Evolutionary conservation across 345 rosid species (phyloP).

Genomic region (Brassica carinata): DNA sequence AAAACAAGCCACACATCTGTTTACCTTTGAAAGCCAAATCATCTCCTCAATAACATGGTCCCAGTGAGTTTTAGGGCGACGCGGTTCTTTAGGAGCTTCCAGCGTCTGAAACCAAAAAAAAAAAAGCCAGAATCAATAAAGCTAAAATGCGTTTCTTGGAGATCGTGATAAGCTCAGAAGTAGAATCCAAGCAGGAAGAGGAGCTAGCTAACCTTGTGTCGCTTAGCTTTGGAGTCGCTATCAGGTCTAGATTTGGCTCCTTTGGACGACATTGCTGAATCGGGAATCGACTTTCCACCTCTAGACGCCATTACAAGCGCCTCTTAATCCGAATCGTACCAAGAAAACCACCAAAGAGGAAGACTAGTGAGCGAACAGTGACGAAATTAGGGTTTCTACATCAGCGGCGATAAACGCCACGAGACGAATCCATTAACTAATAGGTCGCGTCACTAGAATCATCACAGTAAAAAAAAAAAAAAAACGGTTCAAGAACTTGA

Average conservation of each 20-base stretch:
- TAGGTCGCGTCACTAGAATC: conserved; percentile 1
- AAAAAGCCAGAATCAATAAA: background rate
- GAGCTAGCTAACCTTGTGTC: conserved; percentile 65
- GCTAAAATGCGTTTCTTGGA: background rate
- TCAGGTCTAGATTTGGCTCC: conserved; percentile 57
- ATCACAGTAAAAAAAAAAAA: conserved; percentile 3
- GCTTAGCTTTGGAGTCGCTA: conserved; percentile 81
- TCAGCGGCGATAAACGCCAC: conserved; percentile 14
- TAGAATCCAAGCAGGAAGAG: background rate
- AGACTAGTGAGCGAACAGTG: conserved; percentile 7
- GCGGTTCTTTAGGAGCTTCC: conserved; percentile 94
- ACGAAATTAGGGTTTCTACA: conserved; percentile 39
- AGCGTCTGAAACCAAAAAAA: conserved; percentile 55
- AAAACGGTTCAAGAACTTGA: conserved; percentile 15
- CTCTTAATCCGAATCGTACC: conserved; percentile 2
- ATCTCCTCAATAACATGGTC: conserved; percentile 99
- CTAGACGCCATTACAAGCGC: conserved; percentile 36
- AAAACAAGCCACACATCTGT: background rate
- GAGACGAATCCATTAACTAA: conserved; percentile 22
- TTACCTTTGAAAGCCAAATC: conserved; percentile 98
- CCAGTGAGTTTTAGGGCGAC: conserved; percentile 95
- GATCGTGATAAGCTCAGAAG: background rate
- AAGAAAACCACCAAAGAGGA: background rate
- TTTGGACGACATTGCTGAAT: conserved; percentile 46
- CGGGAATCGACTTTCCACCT: conserved; percentile 57